Percentiles rank a stretch among this genome's conserved stretches.
phyloP scores from a whole-genome alignment of 1,139 yeast species.

The Debaryomyces sp. region DNA sequence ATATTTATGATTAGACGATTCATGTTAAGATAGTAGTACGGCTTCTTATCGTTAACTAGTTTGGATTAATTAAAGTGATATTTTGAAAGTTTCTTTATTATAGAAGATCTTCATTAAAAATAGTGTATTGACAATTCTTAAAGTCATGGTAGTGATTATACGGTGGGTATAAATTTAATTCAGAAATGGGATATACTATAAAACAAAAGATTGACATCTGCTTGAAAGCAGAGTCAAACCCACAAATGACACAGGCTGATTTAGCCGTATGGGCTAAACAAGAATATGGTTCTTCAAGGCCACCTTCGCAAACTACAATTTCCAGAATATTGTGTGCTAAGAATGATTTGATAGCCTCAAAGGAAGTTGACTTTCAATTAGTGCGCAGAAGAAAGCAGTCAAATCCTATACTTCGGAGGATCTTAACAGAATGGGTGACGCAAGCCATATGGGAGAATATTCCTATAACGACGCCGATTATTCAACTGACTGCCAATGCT shows the following conservation, averaged over 20 bases:
- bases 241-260: conserved; percentile 70
- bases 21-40: background rate
- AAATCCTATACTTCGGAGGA: conserved; percentile 58
- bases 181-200: conserved; percentile 55
- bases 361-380: conserved; percentile 58
- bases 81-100: background rate
- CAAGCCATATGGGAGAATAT: conserved; percentile 70
- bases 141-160: background rate
- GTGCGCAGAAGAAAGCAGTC: conserved; percentile 58
- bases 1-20: background rate
- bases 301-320: conserved; percentile 71
- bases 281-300: conserved; percentile 51
- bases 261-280: conserved; percentile 66
- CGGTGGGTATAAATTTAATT: background rate
- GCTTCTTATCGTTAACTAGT: background rate
- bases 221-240: conserved; percentile 65
- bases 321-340: conserved; percentile 62
- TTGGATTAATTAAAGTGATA: background rate
- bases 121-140: background rate
- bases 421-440: conserved; percentile 68
- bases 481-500: conserved; percentile 64
- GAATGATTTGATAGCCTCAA: conserved; percentile 58
- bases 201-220: conserved; percentile 71
- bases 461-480: conserved; percentile 64
- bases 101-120: background rate